Evolutionary conservation across 495 filamentous ascomycete species (phyloP).

Genomic region (Tuber calosporum): DNA sequence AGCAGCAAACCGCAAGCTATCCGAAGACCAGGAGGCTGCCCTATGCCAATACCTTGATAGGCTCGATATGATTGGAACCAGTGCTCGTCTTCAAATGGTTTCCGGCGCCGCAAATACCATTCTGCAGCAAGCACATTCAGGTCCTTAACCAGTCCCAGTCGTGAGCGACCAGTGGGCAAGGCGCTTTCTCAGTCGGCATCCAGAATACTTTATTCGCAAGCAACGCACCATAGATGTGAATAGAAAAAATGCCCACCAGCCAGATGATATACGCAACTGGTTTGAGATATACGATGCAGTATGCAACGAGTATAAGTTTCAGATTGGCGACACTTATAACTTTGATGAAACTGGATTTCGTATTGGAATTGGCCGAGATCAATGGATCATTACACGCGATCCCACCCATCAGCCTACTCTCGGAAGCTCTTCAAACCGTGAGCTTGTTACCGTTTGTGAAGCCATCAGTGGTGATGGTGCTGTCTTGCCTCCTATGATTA

Average conservation of each 20-base stretch:
- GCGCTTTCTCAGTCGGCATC: conserved; percentile 31
- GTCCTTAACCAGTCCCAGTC: background rate
- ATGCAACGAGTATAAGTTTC: conserved; percentile 15
- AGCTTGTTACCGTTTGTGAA: conserved; percentile 23
- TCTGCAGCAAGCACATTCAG: conserved; percentile 8
- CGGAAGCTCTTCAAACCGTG: conserved; percentile 15
- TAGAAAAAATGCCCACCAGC: no score
- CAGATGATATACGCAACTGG: no score
- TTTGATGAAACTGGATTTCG: conserved; percentile 39
- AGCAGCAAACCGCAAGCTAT: conserved; percentile 12
- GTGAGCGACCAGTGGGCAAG: conserved; percentile 21
- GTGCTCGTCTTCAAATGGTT: conserved; percentile 14
- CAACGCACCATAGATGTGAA: no score
- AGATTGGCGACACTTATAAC: conserved; percentile 31
- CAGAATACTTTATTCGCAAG: no score
- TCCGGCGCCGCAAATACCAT: conserved; percentile 22
- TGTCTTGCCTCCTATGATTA: conserved; percentile 25
- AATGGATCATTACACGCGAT: conserved; percentile 32
- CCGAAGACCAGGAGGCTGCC: conserved; percentile 16
- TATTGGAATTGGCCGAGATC: conserved; percentile 35
- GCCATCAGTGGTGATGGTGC: conserved; percentile 22
- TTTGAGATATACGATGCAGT: conserved; percentile 18
- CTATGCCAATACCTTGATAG: conserved; percentile 23
- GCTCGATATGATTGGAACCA: conserved; percentile 17
- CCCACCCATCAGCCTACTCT: conserved; percentile 6